phyloP scores from a whole-genome alignment of 2,329 filamentous ascomycete species.

The Fusarium globosum region DNA sequence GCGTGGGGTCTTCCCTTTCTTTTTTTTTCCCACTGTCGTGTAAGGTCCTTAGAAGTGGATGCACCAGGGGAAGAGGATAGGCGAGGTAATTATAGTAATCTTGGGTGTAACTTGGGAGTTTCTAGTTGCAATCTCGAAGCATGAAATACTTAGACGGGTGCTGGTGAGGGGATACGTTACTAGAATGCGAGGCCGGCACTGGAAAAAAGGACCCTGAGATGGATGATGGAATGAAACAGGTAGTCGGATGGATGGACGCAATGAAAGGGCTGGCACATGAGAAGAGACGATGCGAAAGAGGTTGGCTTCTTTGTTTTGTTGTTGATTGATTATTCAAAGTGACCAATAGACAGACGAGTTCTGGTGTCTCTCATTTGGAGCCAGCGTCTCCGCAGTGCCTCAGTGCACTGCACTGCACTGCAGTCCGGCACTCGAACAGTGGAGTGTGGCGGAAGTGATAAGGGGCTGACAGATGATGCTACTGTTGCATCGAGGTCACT shows the following conservation, averaged over 20 bases:
- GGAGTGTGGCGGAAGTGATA: slow-evolving; percentile 21
- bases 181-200: background rate
- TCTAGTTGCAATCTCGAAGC: slow-evolving; percentile 10
- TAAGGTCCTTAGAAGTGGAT: background rate
- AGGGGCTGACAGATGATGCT: slow-evolving; percentile 19
- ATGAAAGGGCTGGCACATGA: slow-evolving; percentile 19
- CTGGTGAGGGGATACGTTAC: background rate
- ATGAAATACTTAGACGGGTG: background rate
- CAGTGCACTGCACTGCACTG: background rate
- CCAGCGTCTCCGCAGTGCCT: slow-evolving; percentile 3
- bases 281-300: slow-evolving; percentile 5
- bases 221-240: slow-evolving; percentile 29
- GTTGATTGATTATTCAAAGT: slow-evolving; percentile 31
- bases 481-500: slow-evolving; percentile 16
- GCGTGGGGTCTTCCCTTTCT: slow-evolving; percentile 39
- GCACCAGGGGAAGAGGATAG: slow-evolving; percentile 1
- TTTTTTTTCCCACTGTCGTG: slow-evolving; percentile 12
- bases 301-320: slow-evolving; percentile 37
- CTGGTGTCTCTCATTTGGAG: slow-evolving; percentile 13
- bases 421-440: slow-evolving; percentile 7
- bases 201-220: slow-evolving; percentile 19
- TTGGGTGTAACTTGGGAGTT: background rate
- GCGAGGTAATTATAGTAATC: slow-evolving; percentile 11
- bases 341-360: slow-evolving; percentile 15
- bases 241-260: background rate